Percentiles rank a stretch among this genome's conserved stretches.
Evolutionary conservation across 768 basidiomycete species (phyloP).

Genomic region (Cantharellus anzutake): DNA sequence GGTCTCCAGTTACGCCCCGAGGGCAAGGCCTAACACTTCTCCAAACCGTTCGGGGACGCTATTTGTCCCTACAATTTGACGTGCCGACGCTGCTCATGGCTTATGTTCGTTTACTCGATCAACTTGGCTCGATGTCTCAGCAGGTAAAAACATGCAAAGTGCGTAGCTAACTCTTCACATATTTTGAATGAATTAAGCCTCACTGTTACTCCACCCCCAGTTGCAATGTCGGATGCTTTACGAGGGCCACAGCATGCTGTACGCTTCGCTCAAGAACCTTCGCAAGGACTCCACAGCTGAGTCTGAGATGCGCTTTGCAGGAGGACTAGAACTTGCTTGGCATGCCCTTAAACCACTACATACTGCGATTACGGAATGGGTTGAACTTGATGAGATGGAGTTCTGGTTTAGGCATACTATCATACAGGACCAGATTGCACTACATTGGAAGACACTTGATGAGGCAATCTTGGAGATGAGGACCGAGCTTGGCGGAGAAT

Average conservation of each 20-base stretch:
- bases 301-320: neutral
- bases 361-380: neutral
- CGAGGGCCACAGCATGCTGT: neutral
- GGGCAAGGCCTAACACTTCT: neutral
- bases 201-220: neutral
- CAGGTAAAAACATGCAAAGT: neutral
- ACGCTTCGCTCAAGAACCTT: neutral
- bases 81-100: neutral
- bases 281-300: neutral
- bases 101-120: neutral
- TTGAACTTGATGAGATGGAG: neutral
- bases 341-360: neutral
- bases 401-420: neutral
- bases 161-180: neutral
- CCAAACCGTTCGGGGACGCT: neutral
- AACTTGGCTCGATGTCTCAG: neutral
- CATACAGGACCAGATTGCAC: neutral
- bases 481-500: neutral
- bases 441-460: neutral
- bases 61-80: neutral
- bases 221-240: neutral
- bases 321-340: neutral
- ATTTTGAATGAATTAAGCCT: neutral
- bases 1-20: neutral
- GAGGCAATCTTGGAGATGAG: neutral